These are phyloP conservation scores for Raphanus hybrid DNA, from an alignment of 441 rosid species.

Conservation along the genomic window DNA sequence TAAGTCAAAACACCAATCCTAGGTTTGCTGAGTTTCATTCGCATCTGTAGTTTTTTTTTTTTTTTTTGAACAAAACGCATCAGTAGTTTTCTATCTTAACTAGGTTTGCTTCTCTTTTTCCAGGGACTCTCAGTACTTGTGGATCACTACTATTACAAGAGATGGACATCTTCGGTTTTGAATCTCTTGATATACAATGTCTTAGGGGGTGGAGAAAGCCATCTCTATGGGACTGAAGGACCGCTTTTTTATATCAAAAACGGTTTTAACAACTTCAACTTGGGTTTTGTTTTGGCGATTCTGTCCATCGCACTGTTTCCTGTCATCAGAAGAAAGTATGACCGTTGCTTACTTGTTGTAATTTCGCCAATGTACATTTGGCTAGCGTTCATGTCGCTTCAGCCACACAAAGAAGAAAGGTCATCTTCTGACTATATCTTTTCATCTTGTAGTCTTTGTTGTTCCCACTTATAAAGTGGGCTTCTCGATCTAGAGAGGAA, in stretches of 20 bases:
- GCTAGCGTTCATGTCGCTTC: conserved; percentile 92
- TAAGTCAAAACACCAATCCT: conserved; percentile 46
- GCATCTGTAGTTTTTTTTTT: conserved; percentile 27
- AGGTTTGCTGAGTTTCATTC: not conserved
- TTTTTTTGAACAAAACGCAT: conserved; percentile 21
- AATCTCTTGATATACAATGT: conserved; percentile 89
- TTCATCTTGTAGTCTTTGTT: conserved; percentile 26
- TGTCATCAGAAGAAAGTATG: conserved; percentile 72
- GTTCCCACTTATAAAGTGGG: not conserved
- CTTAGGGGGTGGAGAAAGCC: conserved; percentile 95
- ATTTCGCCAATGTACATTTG: conserved; percentile 87
- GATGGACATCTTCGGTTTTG: conserved; percentile 87
- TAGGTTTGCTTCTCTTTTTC: conserved; percentile 28
- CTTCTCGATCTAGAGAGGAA: conserved; percentile 26
- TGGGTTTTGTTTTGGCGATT: conserved; percentile 80
- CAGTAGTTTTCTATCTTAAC: conserved; percentile 20
- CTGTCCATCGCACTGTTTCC: conserved; percentile 69
- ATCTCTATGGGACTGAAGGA: conserved; percentile 90
- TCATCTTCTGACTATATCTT: conserved; percentile 29
- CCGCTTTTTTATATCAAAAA: conserved; percentile 73
- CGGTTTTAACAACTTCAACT: conserved; percentile 92
- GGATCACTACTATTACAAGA: conserved; percentile 69
- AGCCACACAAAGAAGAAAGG: conserved; percentile 99
- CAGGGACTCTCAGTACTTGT: conserved; percentile 79
- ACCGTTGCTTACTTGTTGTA: conserved; percentile 71